These are phyloP conservation scores for Inosperma sp. DNA, from an alignment of 768 basidiomycete genomes.

Conservation along the genomic window DNA sequence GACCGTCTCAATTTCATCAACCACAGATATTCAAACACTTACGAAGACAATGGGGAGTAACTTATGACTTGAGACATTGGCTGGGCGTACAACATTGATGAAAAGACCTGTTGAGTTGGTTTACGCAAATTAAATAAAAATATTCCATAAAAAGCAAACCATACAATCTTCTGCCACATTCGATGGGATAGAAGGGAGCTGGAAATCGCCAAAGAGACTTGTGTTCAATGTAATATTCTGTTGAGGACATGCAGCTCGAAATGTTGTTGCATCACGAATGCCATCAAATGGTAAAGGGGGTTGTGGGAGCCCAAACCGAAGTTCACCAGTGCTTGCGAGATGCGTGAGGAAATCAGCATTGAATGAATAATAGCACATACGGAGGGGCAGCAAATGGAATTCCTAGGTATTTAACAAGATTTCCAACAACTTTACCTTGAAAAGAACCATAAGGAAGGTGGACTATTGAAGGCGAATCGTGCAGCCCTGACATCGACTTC, in stretches of 20 bases:
- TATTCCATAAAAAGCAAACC: background rate
- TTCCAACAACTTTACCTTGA: constrained; percentile 12
- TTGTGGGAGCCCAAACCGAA: constrained; percentile 34
- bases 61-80: constrained; percentile 17
- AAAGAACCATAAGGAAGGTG: constrained; percentile 13
- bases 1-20: constrained; percentile 4
- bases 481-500: background rate
- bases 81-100: constrained; percentile 39
- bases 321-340: constrained; percentile 16
- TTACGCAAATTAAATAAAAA: background rate
- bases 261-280: constrained; percentile 29
- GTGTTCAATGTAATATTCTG: constrained; percentile 11
- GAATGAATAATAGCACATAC: constrained; percentile 22
- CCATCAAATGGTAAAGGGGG: constrained; percentile 27
- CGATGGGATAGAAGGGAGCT: background rate
- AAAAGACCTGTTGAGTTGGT: constrained; percentile 31
- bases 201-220: background rate
- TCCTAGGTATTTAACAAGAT: constrained; percentile 30
- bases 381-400: constrained; percentile 39
- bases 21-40: constrained; percentile 14
- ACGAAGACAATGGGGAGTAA: constrained; percentile 42
- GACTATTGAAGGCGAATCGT: constrained; percentile 18
- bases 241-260: constrained; percentile 39
- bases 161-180: constrained; percentile 27
- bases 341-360: background rate